These are phyloP conservation scores for Wickerhamomyces kurtzmanii DNA, from an alignment of 805 yeast genomes.

Conservation along the genomic window DNA sequence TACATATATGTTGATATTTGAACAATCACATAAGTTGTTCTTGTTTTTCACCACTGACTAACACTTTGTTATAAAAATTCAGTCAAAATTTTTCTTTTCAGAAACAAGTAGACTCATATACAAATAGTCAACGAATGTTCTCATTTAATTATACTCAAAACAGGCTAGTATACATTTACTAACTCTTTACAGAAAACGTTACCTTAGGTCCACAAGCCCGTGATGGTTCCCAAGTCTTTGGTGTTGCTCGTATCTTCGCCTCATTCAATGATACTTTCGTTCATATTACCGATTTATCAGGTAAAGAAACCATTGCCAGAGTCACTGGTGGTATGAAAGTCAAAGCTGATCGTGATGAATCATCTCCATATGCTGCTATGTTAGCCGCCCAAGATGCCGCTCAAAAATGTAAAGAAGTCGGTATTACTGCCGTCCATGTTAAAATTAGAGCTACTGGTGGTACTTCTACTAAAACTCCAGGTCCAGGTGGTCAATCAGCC, in stretches of 20 bases:
- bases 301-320: conserved; percentile 99
- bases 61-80: no score
- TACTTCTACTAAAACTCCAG: conserved; percentile 99
- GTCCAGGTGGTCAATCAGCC: conserved; percentile 99
- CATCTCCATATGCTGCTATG: conserved; percentile 99
- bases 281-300: conserved; percentile 98
- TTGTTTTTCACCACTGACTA: no score
- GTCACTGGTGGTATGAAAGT: conserved; percentile 99
- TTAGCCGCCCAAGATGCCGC: conserved; percentile 99
- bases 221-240: conserved; percentile 98
- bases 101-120: no score
- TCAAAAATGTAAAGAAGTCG: conserved; percentile 97
- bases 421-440: conserved; percentile 98
- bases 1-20: no score
- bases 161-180: no score
- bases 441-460: conserved; percentile 99
- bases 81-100: no score
- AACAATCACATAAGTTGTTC: no score
- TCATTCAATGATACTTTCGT: conserved; percentile 99
- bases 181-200: conserved; percentile 45
- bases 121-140: no score
- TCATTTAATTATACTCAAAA: no score
- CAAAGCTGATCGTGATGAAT: conserved; percentile 99
- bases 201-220: conserved; percentile 81
- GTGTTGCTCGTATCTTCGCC: conserved; percentile 99